Evolutionary conservation across 352 stramenopile species (phyloP).

Genomic region (Phytophthora tubulina): DNA sequence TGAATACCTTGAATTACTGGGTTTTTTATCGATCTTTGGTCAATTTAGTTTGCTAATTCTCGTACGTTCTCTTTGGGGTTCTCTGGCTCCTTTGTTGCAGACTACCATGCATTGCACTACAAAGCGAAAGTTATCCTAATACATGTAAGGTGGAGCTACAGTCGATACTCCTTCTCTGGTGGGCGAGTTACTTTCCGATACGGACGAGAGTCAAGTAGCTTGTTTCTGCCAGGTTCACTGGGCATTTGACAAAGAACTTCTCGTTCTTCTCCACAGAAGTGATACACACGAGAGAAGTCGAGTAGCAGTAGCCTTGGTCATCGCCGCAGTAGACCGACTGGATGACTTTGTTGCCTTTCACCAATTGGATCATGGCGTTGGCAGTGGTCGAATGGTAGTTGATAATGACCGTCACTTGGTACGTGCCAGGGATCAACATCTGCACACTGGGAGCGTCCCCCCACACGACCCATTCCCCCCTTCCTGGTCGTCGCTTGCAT

Average conservation of each 20-base stretch:
- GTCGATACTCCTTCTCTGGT: no score
- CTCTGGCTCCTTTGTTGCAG: no score
- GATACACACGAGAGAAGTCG: neutral
- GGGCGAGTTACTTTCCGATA: neutral
- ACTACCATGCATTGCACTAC: no score
- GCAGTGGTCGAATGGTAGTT: neutral
- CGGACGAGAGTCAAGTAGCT: neutral
- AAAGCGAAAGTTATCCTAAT: no score
- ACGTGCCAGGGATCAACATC: neutral
- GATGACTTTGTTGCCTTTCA: neutral
- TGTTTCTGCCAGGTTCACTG: neutral
- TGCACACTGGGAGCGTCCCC: neutral
- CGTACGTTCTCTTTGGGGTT: no score
- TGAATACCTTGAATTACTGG: no score
- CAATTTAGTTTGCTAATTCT: no score
- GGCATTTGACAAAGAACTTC: neutral
- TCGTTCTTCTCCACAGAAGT: neutral
- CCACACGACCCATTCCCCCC: neutral
- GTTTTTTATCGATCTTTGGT: no score
- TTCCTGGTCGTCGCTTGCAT: neutral
- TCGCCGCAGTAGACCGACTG: neutral
- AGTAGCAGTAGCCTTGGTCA: neutral
- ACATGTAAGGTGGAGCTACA: neutral
- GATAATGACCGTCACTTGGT: neutral
- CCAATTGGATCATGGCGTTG: neutral